Evolutionary conservation across 2,329 filamentous ascomycete species (phyloP).

Genomic region (Clonostachys sp.): DNA sequence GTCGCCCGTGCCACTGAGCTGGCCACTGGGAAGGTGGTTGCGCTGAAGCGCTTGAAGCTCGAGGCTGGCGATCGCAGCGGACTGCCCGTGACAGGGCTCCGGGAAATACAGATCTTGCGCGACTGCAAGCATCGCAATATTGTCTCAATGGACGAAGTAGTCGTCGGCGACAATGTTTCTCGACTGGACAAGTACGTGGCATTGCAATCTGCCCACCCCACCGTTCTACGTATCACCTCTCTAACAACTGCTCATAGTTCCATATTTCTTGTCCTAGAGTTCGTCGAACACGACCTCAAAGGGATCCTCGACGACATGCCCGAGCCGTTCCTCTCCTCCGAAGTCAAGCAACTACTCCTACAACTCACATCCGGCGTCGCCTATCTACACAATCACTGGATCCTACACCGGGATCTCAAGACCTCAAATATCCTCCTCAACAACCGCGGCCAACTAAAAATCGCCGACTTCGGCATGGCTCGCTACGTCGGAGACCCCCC

Average conservation of each 20-base stretch:
- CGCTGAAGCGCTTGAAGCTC: conserved; percentile 90
- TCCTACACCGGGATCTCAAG: conserved; percentile 90
- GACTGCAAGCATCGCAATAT: conserved; percentile 79
- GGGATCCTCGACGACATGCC: conserved; percentile 90
- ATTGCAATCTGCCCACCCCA: conserved; percentile 1
- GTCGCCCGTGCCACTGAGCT: conserved; percentile 79
- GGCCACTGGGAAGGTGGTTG: conserved; percentile 74
- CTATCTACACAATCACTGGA: conserved; percentile 86
- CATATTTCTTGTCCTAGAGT: conserved; percentile 93
- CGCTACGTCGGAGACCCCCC: conserved; percentile 79
- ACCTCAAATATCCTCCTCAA: conserved; percentile 92
- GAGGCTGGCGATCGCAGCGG: conserved; percentile 69
- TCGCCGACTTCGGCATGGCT: conserved; percentile 98
- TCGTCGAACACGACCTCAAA: conserved; percentile 95
- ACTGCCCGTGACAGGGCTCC: conserved; percentile 84
- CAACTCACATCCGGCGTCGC: conserved; percentile 78
- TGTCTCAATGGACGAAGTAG: conserved; percentile 77
- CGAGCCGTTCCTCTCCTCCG: conserved; percentile 86
- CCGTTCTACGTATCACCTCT: conserved; percentile 15
- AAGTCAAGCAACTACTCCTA: conserved; percentile 83
- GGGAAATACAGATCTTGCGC: conserved; percentile 89
- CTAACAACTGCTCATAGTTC: conserved; percentile 38
- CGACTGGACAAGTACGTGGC: conserved; percentile 46
- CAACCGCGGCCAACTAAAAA: conserved; percentile 90
- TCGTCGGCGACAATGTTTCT: conserved; percentile 61